Conservation (phyloP, 2,329 filamentous ascomycete species). For the Aquanectria penicillioides region DNA sequence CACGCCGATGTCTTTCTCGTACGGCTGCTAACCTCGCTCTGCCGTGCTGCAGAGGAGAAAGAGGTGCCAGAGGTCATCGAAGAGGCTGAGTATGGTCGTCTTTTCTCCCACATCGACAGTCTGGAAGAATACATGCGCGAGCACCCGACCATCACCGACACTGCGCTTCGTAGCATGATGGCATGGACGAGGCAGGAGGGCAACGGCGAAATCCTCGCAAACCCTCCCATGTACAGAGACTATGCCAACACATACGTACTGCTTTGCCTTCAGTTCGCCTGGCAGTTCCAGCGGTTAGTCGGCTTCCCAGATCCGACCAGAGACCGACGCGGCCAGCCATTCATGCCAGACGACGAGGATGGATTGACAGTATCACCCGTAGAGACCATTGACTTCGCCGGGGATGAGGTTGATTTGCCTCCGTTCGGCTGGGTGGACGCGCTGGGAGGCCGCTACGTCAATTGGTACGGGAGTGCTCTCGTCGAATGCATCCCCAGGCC, state of each 20-base stretch:
- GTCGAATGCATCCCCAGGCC: not conserved
- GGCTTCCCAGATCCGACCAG: not conserved
- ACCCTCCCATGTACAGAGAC: not conserved
- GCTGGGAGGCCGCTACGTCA: not conserved
- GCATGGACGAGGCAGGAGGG: not conserved
- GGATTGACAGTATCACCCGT: no score
- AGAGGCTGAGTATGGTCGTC: not conserved
- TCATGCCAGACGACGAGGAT: no score
- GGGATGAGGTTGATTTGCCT: not conserved
- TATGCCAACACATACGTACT: not conserved
- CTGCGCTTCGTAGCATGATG: not conserved
- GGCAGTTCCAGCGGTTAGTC: not conserved
- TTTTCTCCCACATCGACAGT: not conserved
- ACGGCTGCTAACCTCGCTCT: not conserved
- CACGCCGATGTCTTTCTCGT: not conserved
- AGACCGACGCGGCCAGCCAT: not conserved
- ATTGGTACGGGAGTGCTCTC: not conserved
- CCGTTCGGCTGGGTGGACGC: not conserved
- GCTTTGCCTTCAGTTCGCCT: not conserved
- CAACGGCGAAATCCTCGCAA: no score
- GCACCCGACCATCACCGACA: not conserved
- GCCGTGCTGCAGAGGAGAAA: not conserved
- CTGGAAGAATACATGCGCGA: not conserved
- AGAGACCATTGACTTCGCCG: not conserved
- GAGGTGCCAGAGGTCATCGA: not conserved